A percentile compares a stretch with the other conserved stretches of the same genome.
These are phyloP conservation scores for Ganoderma boninense DNA, from an alignment of 1,284 basidiomycete species.

Conservation along the genomic window DNA sequence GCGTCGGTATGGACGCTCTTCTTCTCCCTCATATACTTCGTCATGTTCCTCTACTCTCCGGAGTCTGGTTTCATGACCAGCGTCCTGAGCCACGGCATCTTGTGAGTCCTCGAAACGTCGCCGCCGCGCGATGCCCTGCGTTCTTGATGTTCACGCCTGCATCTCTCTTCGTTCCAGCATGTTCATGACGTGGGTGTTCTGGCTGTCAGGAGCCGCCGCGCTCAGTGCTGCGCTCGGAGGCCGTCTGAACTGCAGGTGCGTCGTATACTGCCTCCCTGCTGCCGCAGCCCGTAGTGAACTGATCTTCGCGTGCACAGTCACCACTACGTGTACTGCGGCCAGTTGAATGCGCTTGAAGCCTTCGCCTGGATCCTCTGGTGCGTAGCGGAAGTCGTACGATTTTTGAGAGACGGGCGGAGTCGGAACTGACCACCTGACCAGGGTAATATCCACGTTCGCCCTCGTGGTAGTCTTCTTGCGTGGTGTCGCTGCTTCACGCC, in stretches of 20 bases:
- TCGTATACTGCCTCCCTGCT: slow-evolving; percentile 21
- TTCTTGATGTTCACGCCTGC: background rate
- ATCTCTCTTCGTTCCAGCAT: slow-evolving; percentile 49
- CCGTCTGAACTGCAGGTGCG: slow-evolving; percentile 71
- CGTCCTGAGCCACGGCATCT: slow-evolving; percentile 67
- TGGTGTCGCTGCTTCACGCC: slow-evolving; percentile 38
- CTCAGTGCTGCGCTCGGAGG: slow-evolving; percentile 73
- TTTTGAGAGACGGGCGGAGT: background rate
- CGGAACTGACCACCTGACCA: slow-evolving; percentile 16
- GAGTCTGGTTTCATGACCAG: slow-evolving; percentile 60
- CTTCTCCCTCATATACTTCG: slow-evolving; percentile 58
- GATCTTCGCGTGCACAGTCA: slow-evolving; percentile 38
- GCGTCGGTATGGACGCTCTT: slow-evolving; percentile 73
- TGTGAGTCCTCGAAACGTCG: slow-evolving; percentile 53
- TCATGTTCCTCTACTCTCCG: slow-evolving; percentile 59
- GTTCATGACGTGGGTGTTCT: slow-evolving; percentile 63
- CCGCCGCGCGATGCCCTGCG: no score
- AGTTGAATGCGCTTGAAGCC: slow-evolving; percentile 44
- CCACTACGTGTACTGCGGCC: slow-evolving; percentile 63
- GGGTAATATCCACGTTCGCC: slow-evolving; percentile 42
- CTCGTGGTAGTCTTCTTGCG: slow-evolving; percentile 41
- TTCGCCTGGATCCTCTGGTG: slow-evolving; percentile 47
- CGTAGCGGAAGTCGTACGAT: slow-evolving; percentile 20
- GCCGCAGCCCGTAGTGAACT: background rate
- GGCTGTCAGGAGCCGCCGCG: slow-evolving; percentile 55